These are phyloP conservation scores for Fonsecaea pugnacius DNA, from an alignment of 2,329 filamentous ascomycete species.

Conservation along the genomic window DNA sequence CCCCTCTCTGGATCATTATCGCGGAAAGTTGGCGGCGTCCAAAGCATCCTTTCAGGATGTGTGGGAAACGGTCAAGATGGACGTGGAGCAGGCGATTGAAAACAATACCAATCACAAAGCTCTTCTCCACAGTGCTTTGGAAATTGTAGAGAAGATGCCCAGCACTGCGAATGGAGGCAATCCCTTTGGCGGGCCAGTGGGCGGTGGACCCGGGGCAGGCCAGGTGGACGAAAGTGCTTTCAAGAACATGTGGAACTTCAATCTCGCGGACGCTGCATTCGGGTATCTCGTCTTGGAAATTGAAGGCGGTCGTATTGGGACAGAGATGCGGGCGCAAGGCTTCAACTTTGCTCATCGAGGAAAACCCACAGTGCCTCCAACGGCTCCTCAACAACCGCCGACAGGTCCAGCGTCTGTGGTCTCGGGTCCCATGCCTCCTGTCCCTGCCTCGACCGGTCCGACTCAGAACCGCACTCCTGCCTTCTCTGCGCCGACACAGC, in stretches of 20 bases:
- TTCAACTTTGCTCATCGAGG: conserved; percentile 98
- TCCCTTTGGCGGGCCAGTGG: conserved; percentile 86
- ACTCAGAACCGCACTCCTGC: conserved; percentile 46
- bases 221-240: conserved; percentile 98
- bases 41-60: conserved; percentile 99
- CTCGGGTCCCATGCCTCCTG: conserved; percentile 26
- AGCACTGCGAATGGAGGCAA: conserved; percentile 92
- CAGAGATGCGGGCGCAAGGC: conserved; percentile 97
- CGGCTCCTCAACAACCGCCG: conserved; percentile 29
- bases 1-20: conserved; percentile 95
- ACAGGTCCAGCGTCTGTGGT: conserved; percentile 10
- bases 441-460: conserved; percentile 45
- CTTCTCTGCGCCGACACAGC: conserved; percentile 47
- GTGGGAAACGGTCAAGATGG: conserved; percentile 96
- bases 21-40: conserved; percentile 94
- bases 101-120: conserved; percentile 94
- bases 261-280: conserved; percentile 91
- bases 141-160: conserved; percentile 98
- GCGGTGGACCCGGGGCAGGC: conserved; percentile 71
- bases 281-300: conserved; percentile 94
- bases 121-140: conserved; percentile 84
- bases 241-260: conserved; percentile 99
- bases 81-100: conserved; percentile 91
- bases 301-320: conserved; percentile 92
- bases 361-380: conserved; percentile 31